Evolutionary conservation across 1,284 basidiomycete genomes (phyloP), one percentile per base, ranked within the genome.

Genomic region (Gomphus bonarii): DNA sequence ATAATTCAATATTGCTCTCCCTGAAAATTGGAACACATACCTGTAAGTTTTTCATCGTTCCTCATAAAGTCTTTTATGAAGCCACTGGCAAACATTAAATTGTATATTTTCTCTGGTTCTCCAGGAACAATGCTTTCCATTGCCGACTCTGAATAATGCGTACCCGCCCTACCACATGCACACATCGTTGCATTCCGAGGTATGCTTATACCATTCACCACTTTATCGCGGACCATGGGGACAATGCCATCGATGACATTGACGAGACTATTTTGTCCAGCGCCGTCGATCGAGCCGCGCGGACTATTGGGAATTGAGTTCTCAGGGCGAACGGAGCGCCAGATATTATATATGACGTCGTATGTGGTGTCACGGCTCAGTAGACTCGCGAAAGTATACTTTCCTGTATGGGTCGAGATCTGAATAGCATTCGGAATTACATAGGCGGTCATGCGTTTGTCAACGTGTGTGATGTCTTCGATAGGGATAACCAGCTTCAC

Each of bases 371-470:
- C 95, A 18, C 97, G 83, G 0, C 94, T 90, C 62, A 99, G 85
- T 76, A 99, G 95, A 5, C 94, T 97, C 0, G 95, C 91, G 66
- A 98, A 98, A 0, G 86, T 91, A 72, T 98, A 93, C 75, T 94
- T 88, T 12, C 76, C 74, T 60, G 86, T 84, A 30, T 82, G 77
- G 0, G 95, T 97, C 12, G 86, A 82, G 56, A 99, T 80, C 64
- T 90, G 88, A 63, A 99, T 95, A 9, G 94, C 95, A 68, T 99
- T 99, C 12, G 97, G 95, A 61, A 99, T 99, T 59, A 99, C 92
- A 63, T 97, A 90, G 1, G 95, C 95, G 0, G 97, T 99, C 92
- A 95, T 99, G 65, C 88, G 91, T 78, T 98, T 98, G 69, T 99
- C 95, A 48, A 99, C 83, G 12, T 83, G 76, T 36, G 81, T 85